Conservation (phyloP, 2,329 filamentous ascomycete species). For the Fusarium mundagurra region DNA sequence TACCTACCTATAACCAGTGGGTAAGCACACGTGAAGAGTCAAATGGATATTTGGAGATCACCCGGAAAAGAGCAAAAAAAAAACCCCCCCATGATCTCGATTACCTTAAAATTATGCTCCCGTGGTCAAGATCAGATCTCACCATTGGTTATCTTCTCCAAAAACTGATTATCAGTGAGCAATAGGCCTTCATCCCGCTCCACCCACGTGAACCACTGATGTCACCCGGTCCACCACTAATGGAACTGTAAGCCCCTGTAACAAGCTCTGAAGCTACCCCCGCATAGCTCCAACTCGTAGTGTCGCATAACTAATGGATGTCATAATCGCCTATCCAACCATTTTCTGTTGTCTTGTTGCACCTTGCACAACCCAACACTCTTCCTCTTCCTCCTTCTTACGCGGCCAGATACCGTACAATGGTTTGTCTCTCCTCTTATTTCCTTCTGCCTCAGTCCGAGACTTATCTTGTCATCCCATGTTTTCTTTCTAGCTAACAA, state of each 20-base stretch:
- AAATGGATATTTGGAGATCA: neutral
- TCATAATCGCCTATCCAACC: slow-evolving; percentile 5
- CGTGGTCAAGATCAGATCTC: slow-evolving; percentile 19
- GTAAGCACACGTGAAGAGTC: neutral
- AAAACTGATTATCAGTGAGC: slow-evolving; percentile 1
- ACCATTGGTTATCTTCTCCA: slow-evolving; percentile 18
- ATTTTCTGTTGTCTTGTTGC: neutral
- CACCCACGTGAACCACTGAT: slow-evolving; percentile 23
- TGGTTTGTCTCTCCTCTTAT: slow-evolving; percentile 26
- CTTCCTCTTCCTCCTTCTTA: slow-evolving; percentile 9
- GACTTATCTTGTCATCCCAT: slow-evolving; percentile 11
- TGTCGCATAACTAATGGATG: slow-evolving; percentile 10
- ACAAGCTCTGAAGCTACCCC: slow-evolving; percentile 12
- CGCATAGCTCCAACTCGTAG: slow-evolving; percentile 9
- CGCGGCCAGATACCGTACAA: slow-evolving; percentile 23
- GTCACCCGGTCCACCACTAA: slow-evolving; percentile 27
- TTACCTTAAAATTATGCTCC: slow-evolving; percentile 19
- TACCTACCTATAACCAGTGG: neutral
- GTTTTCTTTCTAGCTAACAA: slow-evolving; percentile 19
- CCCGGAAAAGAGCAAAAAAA: slow-evolving; percentile 9
- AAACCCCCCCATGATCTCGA: slow-evolving; percentile 31
- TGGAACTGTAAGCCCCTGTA: slow-evolving; percentile 9
- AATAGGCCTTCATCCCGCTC: slow-evolving; percentile 16
- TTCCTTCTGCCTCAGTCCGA: neutral
- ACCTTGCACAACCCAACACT: slow-evolving; percentile 14